Percentiles rank a stretch among this genome's conserved stretches.
These are phyloP conservation scores for Cyberlindnera veronae DNA, from an alignment of 805 yeast species.

Conservation along the genomic window DNA sequence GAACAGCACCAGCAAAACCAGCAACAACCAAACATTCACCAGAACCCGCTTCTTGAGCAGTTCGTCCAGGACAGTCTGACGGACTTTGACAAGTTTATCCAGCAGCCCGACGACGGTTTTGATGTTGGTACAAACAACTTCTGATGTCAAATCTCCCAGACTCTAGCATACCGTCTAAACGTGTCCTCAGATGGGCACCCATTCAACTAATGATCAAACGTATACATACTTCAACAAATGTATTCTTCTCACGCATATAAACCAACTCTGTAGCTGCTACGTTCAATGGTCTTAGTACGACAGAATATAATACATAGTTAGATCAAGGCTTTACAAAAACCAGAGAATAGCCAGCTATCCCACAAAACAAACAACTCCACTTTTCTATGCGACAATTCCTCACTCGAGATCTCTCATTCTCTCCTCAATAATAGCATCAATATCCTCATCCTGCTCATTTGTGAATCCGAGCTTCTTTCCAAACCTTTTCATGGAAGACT, in stretches of 20 bases:
- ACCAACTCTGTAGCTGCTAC: too few species aligned
- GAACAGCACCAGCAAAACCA: not conserved
- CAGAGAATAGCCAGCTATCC: slow-evolving; percentile 10
- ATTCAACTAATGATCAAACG: not conserved
- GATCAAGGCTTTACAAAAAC: not conserved
- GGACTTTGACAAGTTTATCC: slow-evolving; percentile 16
- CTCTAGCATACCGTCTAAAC: too few species aligned
- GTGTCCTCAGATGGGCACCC: too few species aligned
- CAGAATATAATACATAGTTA: not conserved
- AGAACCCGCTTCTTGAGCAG: slow-evolving; percentile 14
- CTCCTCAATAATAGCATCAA: slow-evolving; percentile 53
- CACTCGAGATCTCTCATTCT: slow-evolving; percentile 37
- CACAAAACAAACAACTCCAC: not conserved
- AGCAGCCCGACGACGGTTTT: slow-evolving; percentile 14
- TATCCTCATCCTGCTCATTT: slow-evolving; percentile 24
- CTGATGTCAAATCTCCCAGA: not conserved
- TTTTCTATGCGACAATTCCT: not conserved
- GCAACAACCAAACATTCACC: not conserved
- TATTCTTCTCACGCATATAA: too few species aligned
- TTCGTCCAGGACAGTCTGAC: slow-evolving; percentile 14
- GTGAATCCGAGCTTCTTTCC: slow-evolving; percentile 39
- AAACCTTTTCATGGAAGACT: slow-evolving; percentile 28
- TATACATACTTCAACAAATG: too few species aligned
- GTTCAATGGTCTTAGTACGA: not conserved
- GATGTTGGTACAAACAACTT: slow-evolving; percentile 4